A percentile compares a stretch with the other conserved stretches of the same genome.
Evolutionary conservation across 2,329 filamentous ascomycete genomes (phyloP).

Genomic region (Dothistroma septosporum): DNA sequence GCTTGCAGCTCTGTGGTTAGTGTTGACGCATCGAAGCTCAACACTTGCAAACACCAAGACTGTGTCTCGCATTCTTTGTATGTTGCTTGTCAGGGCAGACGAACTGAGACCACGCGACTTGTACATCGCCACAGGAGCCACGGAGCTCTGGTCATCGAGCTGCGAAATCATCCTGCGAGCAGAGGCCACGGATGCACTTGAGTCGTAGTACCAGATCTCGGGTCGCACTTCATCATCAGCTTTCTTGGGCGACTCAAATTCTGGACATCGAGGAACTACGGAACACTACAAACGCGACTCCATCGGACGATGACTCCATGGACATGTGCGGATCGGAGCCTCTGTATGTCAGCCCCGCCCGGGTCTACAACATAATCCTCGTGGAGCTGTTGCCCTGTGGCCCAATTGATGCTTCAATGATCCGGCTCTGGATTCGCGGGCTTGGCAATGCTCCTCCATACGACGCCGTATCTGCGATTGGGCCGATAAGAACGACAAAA

Average conservation of each 20-base stretch:
- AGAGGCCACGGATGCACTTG: neutral
- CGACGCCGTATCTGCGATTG: neutral
- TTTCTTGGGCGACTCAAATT: neutral
- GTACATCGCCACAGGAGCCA: slow-evolving; percentile 8
- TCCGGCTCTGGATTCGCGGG: neutral
- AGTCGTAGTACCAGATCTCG: neutral
- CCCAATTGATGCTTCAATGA: neutral
- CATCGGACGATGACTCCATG: neutral
- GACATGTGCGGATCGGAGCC: neutral
- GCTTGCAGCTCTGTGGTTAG: neutral
- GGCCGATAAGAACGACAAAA: neutral
- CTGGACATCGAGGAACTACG: too few species aligned
- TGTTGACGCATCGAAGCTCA: neutral
- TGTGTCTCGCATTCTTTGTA: neutral
- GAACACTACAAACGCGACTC: too few species aligned
- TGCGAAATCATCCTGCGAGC: neutral
- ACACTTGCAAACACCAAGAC: neutral
- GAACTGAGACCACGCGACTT: slow-evolving; percentile 9
- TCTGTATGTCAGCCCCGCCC: neutral
- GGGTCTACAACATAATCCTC: neutral
- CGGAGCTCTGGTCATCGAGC: slow-evolving; percentile 9
- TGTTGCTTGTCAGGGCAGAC: neutral
- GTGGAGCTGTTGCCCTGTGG: neutral
- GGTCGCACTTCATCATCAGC: neutral
- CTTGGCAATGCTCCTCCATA: neutral